Percentiles rank a stretch among this genome's conserved stretches.
phyloP scores from a whole-genome alignment of 139 green algal species.

The Raphidocelis subcapitata region DNA sequence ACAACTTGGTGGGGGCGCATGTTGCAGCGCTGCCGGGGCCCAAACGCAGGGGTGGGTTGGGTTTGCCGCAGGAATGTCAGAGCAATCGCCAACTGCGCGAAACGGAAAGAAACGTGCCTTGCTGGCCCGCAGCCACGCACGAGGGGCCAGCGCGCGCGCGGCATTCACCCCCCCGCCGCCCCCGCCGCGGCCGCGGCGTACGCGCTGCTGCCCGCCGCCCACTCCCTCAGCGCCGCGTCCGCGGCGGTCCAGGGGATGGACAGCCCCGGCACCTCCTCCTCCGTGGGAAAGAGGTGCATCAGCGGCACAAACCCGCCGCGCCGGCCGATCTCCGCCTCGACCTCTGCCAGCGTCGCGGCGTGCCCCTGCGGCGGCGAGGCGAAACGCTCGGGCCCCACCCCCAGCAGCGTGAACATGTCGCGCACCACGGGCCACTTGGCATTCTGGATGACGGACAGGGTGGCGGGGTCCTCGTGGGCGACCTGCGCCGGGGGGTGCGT shows the following conservation, averaged over 20 bases:
- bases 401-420: constrained; percentile 50
- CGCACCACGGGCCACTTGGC: constrained; percentile 52
- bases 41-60: too few relatives aligned
- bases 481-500: constrained; percentile 22
- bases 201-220: neutral
- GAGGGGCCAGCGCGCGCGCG: too few relatives aligned
- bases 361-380: neutral
- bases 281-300: constrained; percentile 50
- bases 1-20: too few relatives aligned
- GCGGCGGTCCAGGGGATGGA: constrained; percentile 29
- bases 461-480: constrained; percentile 31
- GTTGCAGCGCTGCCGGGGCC: too few relatives aligned
- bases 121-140: too few relatives aligned
- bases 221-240: constrained; percentile 28
- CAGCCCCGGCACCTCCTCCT: neutral
- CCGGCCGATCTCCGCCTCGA: constrained; percentile 33
- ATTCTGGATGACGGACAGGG: constrained; percentile 27
- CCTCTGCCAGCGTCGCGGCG: neutral
- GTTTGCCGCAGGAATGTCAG: constrained; percentile 27
- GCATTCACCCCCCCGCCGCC: too few relatives aligned
- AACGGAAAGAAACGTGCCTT: too few relatives aligned
- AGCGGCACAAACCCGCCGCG: constrained; percentile 42
- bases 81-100: constrained; percentile 64
- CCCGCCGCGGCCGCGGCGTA: constrained; percentile 89
- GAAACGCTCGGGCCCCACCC: constrained; percentile 37